A percentile compares a stretch with the other conserved stretches of the same genome.
Conservation (phyloP, 1,139 yeast genomes). For the Nakaseomyces nivariensis region DNA sequence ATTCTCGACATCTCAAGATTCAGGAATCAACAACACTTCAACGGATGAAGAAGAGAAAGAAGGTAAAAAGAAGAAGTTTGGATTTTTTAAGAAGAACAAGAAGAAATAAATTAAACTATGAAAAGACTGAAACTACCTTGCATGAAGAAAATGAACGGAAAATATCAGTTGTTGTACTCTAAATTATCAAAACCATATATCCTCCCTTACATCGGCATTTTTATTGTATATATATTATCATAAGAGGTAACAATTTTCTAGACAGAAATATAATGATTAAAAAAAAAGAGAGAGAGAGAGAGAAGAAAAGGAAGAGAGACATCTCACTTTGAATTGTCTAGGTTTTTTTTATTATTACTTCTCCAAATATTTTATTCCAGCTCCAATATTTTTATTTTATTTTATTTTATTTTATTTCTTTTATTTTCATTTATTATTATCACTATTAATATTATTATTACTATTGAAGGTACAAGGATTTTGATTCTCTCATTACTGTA, state of each 20-base stretch:
- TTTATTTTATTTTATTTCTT: no score
- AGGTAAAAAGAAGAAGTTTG: slow-evolving; percentile 23
- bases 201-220: neutral
- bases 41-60: slow-evolving; percentile 7
- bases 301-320: neutral
- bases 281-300: neutral
- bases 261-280: no score
- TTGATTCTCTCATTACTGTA: no score
- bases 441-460: no score
- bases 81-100: slow-evolving; percentile 20
- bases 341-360: no score
- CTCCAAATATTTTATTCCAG: no score
- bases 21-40: neutral
- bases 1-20: slow-evolving; percentile 1
- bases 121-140: slow-evolving; percentile 7
- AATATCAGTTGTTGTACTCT: neutral
- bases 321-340: no score
- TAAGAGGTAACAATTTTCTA: neutral
- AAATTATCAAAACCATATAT: neutral
- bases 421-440: no score
- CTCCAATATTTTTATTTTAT: no score
- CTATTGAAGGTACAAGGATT: no score
- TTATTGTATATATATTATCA: neutral
- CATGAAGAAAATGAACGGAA: neutral
- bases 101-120: slow-evolving; percentile 10